Evolutionary conservation across 2,329 filamentous ascomycete species (phyloP), one percentile per base, ranked within the genome.

Genomic region (Neofusicoccum kwambonambiense): DNA sequence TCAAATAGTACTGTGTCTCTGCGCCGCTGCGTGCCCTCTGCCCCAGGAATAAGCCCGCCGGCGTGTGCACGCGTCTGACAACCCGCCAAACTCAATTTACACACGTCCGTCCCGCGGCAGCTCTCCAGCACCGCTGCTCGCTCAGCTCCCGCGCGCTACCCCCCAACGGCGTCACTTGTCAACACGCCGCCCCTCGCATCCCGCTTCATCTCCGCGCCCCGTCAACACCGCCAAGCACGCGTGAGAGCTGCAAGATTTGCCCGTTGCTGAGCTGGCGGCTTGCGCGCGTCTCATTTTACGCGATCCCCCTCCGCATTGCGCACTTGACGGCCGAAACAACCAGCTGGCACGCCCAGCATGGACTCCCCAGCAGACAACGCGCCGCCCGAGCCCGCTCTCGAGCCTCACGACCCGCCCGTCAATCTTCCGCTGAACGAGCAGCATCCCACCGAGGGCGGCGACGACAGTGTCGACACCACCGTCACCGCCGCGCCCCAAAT

Each of bases 401-500:
- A 58, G 49, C 63, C 45, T 58, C 63, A 52, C 37, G 54, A 64
- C 54, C 64, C 58, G 50, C 63, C 45, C 52, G 52, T 58, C 63
- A 64, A 60, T 64, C 63, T 47, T 41, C 63, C 63, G 49, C 56
- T 47, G n/a, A 67, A 71, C 19, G 68, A 71, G 52, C 61, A 77
- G 70, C 70, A 75, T 66, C 73, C 79, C 68, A 31, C 35, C 52
- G 79, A 82, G 52, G 79, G 81, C 50, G 69, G 67, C 71, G 81
- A 83, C 70, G 79, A 80, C 66, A 80, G 77, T 73, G 79, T 79
- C 76, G 78, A 81, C 71, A 81, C 79, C 62, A 81, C 79, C 72
- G 81, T 75, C 67, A 77, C 80, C 67, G 76, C 78, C 44, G 75
- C 76, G 60, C 70, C 77, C 41, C 69, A 72, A 50, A 74, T 75